These are phyloP conservation scores for Mucor piriformis DNA, from an alignment of 371 early-diverging fungal genomes.

Conservation along the genomic window DNA sequence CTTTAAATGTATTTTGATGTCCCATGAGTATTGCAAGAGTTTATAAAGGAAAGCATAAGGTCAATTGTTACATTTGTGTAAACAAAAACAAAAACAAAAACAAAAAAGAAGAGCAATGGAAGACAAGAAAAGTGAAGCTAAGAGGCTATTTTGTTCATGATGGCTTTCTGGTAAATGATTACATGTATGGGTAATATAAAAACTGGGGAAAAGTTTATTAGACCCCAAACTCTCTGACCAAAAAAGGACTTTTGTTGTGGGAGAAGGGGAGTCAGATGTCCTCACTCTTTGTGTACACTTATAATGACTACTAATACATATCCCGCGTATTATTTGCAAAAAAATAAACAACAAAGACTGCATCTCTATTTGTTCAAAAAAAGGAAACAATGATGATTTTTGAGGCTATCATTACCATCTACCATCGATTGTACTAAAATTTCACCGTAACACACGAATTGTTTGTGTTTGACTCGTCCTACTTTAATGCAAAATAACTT, in stretches of 20 bases:
- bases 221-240: conserved; percentile 14
- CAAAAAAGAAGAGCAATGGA: too few relatives aligned
- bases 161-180: too few relatives aligned
- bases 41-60: not conserved
- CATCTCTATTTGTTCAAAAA: too few relatives aligned
- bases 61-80: conserved; percentile 7
- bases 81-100: too few relatives aligned
- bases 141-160: too few relatives aligned
- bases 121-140: too few relatives aligned
- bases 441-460: not conserved
- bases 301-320: too few relatives aligned
- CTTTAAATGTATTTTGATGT: conserved; percentile 3
- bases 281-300: not conserved
- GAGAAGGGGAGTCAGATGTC: conserved; percentile 13
- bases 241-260: conserved; percentile 11
- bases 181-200: too few relatives aligned
- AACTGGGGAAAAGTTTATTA: not conserved
- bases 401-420: not conserved
- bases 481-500: conserved; percentile 13
- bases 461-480: conserved; percentile 10
- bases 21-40: conserved; percentile 17
- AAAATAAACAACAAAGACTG: not conserved
- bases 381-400: too few relatives aligned
- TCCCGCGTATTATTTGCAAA: not conserved
- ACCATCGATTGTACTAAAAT: not conserved